phyloP scores from a whole-genome alignment of 768 basidiomycete genomes.

The Leccinum olivaceopallidum region DNA sequence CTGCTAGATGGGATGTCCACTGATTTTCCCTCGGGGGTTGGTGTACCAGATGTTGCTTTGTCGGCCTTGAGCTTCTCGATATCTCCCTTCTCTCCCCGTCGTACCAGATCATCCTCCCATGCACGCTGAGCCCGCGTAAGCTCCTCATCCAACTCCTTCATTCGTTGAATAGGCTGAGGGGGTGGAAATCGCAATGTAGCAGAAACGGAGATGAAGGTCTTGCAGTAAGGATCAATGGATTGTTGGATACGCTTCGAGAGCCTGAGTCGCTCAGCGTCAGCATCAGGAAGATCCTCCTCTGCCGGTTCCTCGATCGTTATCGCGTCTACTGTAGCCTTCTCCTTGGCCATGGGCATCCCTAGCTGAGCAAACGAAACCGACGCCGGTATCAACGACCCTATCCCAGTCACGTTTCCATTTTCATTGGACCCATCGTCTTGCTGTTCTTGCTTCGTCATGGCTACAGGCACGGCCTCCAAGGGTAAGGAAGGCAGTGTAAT shows the following conservation, averaged over 20 bases:
- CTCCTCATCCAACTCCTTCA: constrained; percentile 86
- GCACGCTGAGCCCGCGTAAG: constrained; percentile 67
- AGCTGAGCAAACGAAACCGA: constrained; percentile 30
- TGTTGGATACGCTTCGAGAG: constrained; percentile 79
- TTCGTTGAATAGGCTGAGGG: constrained; percentile 81
- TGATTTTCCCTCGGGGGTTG: constrained; percentile 30
- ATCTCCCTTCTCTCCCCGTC: constrained; percentile 65
- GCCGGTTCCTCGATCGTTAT: constrained; percentile 29
- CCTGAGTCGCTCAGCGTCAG: constrained; percentile 67
- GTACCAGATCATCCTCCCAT: constrained; percentile 87
- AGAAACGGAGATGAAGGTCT: constrained; percentile 91
- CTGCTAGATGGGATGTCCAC: constrained; percentile 6
- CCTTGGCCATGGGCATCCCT: constrained; percentile 18
- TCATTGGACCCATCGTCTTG: constrained; percentile 25
- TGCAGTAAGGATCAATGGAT: constrained; percentile 80
- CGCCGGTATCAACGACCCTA: constrained; percentile 14
- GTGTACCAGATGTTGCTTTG: constrained; percentile 27
- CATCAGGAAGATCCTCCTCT: constrained; percentile 59
- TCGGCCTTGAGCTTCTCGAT: constrained; percentile 16
- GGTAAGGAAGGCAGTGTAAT: constrained; percentile 72
- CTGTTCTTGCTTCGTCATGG: constrained; percentile 30
- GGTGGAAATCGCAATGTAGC: constrained; percentile 91
- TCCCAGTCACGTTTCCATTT: constrained; percentile 17
- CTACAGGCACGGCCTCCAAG: constrained; percentile 58
- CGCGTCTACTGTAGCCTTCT: constrained; percentile 12